Percentiles rank a stretch among this genome's conserved stretches.
Conservation (phyloP, 495 filamentous ascomycete species). For the Cryomyces minteri region DNA sequence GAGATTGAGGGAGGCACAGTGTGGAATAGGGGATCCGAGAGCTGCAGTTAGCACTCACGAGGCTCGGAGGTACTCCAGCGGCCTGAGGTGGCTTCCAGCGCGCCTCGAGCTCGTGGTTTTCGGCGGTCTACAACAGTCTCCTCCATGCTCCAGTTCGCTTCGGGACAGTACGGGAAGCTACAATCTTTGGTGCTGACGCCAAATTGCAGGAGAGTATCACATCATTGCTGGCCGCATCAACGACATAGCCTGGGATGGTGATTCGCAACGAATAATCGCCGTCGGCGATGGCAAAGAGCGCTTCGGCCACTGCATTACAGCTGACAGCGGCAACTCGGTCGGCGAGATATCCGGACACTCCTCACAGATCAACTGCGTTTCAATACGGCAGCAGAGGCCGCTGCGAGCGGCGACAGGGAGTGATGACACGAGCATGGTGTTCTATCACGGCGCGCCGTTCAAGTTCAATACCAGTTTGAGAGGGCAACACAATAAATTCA, state of each 20-base stretch:
- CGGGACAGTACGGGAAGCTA: background rate
- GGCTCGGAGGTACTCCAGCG: too few species aligned
- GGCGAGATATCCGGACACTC: constrained; percentile 87
- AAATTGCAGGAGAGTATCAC: constrained; percentile 52
- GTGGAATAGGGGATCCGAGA: too few species aligned
- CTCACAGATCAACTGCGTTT: constrained; percentile 74
- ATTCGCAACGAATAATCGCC: constrained; percentile 88
- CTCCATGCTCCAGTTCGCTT: too few species aligned
- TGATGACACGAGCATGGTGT: constrained; percentile 76
- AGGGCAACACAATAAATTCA: constrained; percentile 70
- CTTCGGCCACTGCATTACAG: constrained; percentile 86
- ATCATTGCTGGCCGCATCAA: constrained; percentile 93
- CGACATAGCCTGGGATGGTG: constrained; percentile 93
- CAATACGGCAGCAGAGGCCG: constrained; percentile 75
- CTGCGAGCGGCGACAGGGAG: constrained; percentile 77
- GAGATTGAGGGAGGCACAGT: too few species aligned
- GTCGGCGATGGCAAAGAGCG: constrained; percentile 89
- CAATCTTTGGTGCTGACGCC: background rate
- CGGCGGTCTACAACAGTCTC: too few species aligned
- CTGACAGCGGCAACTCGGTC: constrained; percentile 88
- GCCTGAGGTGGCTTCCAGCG: too few species aligned
- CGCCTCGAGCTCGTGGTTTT: too few species aligned
- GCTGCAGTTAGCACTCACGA: too few species aligned
- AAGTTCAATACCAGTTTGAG: constrained; percentile 68
- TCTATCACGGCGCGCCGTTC: constrained; percentile 86